Conservation (phyloP, 441 rosid genomes). For the Eutrema salsugineum region DNA sequence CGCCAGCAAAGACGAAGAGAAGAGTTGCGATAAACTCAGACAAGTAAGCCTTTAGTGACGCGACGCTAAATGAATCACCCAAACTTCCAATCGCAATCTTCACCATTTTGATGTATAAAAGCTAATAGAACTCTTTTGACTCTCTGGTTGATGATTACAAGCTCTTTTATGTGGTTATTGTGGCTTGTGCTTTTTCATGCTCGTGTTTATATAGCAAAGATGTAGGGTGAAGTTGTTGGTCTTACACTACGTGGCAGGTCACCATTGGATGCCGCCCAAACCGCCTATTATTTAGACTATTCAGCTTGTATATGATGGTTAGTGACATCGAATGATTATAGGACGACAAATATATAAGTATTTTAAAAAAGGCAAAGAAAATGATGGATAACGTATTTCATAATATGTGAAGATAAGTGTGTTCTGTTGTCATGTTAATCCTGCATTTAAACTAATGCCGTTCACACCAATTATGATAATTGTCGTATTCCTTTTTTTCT, state of each 20-base stretch:
- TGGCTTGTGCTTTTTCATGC: background rate
- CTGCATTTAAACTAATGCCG: background rate
- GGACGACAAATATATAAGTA: constrained; percentile 14
- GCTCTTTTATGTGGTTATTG: background rate
- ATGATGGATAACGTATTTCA: constrained; percentile 18
- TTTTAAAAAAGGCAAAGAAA: constrained; percentile 6
- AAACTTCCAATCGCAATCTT: constrained; percentile 63
- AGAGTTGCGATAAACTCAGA: constrained; percentile 88
- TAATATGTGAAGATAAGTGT: background rate
- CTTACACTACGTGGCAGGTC: constrained; percentile 14
- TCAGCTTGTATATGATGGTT: constrained; percentile 12
- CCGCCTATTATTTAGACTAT: constrained; percentile 36
- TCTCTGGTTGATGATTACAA: background rate
- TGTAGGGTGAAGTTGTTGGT: constrained; percentile 53
- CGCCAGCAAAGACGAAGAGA: constrained; percentile 86
- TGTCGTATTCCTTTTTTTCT: background rate
- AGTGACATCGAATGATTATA: constrained; percentile 6
- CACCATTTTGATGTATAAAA: constrained; percentile 42
- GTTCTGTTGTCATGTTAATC: background rate
- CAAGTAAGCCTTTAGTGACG: constrained; percentile 63
- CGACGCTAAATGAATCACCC: constrained; percentile 68
- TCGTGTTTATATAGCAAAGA: constrained; percentile 8
- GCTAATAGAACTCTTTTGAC: background rate
- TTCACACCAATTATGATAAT: constrained; percentile 7
- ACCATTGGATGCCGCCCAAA: constrained; percentile 49